Evolutionary conservation across 2,329 filamentous ascomycete genomes (phyloP).

Genomic region (Stemphylium lycopersici): DNA sequence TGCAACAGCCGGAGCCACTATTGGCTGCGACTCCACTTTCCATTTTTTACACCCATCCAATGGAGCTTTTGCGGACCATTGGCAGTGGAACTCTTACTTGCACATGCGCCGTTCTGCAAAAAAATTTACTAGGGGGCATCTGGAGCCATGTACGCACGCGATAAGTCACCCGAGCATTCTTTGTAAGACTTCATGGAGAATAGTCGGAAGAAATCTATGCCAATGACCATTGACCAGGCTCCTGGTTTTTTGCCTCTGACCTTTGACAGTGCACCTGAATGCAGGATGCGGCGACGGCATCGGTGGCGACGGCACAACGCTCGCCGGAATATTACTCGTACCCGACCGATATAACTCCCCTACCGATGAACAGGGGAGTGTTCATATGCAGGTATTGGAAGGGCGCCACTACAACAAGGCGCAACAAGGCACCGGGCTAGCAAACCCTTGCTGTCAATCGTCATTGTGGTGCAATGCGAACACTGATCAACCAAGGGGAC

Average conservation of each 20-base stretch:
- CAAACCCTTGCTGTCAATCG: constrained; percentile 1
- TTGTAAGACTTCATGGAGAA: background rate
- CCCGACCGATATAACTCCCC: constrained; percentile 5
- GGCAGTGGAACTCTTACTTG: constrained; percentile 1
- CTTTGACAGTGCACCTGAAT: constrained; percentile 7
- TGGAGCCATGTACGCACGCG: background rate
- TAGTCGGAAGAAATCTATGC: constrained; percentile 1
- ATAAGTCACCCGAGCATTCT: background rate
- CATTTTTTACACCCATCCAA: constrained; percentile 10
- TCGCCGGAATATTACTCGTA: constrained; percentile 20
- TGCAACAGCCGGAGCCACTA: constrained; percentile 3
- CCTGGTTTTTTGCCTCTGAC: constrained; percentile 9
- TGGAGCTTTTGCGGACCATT: constrained; percentile 2
- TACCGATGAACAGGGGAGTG: constrained; percentile 4
- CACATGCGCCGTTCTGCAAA: constrained; percentile 1
- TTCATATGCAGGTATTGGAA: constrained; percentile 12
- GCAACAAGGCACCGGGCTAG: constrained; percentile 12
- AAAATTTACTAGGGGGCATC: background rate
- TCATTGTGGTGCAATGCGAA: constrained; percentile 4
- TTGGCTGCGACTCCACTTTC: constrained; percentile 15
- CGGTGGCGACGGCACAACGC: constrained; percentile 13
- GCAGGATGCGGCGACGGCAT: constrained; percentile 10
- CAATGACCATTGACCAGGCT: constrained; percentile 14
- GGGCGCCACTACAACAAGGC: constrained; percentile 11
- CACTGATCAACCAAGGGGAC: background rate